Evolutionary conservation across 345 rosid genomes (phyloP), one percentile per base, ranked within the genome.

Genomic region (Camelina neglecta): DNA sequence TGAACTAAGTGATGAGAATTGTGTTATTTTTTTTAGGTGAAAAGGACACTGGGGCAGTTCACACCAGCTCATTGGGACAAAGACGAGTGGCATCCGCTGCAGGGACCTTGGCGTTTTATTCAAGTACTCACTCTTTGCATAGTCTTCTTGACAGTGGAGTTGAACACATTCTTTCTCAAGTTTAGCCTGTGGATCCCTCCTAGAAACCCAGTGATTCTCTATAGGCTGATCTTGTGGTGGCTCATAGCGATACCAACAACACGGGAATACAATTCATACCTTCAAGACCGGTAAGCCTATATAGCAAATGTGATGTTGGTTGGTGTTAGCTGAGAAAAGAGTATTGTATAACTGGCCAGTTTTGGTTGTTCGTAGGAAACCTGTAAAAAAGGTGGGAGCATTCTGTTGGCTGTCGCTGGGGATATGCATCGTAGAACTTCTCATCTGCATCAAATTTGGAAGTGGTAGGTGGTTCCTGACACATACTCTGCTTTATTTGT

Each of bases 21-120:
- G 60, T 31, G 24, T 15, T 15, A 29, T 8, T 2, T 26, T 18
- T 44, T 3, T 44, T 79, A 95, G 99, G 95, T 95, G 29, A 92
- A 87, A 75, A 83, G 97, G 73, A 90, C 99, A 51, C 42, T 95
- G 53, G 96, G 94, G 67, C 98, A 95, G 70, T 95, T 95, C 74
- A 95, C 99, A 58, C 99, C 99, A 63, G 98, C 99, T 24, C 97
- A 90, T 11, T 95, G 98, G 98, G 98, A 95, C 71, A 95, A 89
- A 84, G 98, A 95, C 76, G 99, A 95, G 76, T 92, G 99, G 99
- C 97, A 89, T 65, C 99, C 99, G 1, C 70, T 95, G 73, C 98
- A 89, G 72, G 98, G 93, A 51, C 99, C 99, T 57, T 88, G 96
- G 98, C 94, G 99, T 16, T 95, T 95, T 67, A 84, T 92, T 66